Base-by-base conservation (phyloP, 768 basidiomycete species). In the Tulasnella sp. region DNA sequence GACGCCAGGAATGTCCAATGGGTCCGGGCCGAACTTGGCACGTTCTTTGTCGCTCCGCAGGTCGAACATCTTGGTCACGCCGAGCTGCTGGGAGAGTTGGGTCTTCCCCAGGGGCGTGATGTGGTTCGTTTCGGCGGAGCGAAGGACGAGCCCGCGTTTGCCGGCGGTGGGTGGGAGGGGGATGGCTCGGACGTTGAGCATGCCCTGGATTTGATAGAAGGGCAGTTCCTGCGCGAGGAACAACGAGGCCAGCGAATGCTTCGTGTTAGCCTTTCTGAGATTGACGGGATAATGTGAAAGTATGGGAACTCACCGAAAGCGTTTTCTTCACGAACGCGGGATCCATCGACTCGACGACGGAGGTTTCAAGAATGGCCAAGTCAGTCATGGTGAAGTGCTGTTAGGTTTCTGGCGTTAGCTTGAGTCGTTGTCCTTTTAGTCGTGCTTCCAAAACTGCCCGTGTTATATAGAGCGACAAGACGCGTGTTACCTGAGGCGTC, bases 1-100 rank as follows among this genome's bases (percentile, higher is more conserved):
- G 37, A 94, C 88, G 9, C 90, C 92, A 41, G 91, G 89, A 79
- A 95, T 91, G 20, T 84, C 82, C 93, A 93, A 93, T 92, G 8
- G 90, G 6, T 54, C 54, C 9, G 54, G 54, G 8, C 90, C 89
- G 46, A 93, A 96, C 85, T 94, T 94, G 83, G 86, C 87, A 82
- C 94, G 93, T 86, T 96, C 94, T 6, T 90, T 92, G 84, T 94
- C 93, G 14, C 93, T 94, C 83, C 94, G 89, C 58, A 95, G 87
- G 87, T 95, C 94, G 84, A 92, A 95, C 78, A 94, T 88, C 82
- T 88, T 91, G 8, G 90, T 87, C 78, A 96, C 88, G 6, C 92
- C 92, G 20, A 95, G 88, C 14, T 89, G 86, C 81, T 84, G 89
- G 24, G 64, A 7, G 79, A 95, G 85, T 81, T 89, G 88, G 22